Conservation (phyloP, 257 asterid genomes). For the Solanum appendiculatum region DNA sequence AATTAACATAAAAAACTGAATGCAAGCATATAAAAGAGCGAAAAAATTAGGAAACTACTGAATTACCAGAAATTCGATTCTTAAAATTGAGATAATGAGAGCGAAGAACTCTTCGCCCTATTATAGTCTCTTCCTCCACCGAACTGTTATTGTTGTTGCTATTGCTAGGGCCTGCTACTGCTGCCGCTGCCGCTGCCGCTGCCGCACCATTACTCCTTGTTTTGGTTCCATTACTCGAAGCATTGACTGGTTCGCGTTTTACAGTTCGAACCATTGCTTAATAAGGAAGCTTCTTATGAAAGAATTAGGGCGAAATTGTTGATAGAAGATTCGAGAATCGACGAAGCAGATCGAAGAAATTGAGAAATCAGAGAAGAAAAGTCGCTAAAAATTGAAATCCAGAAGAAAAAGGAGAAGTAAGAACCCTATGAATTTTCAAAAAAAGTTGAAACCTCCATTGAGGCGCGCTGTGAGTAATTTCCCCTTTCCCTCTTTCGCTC, state of each 20-base stretch:
- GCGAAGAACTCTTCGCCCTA: constrained; percentile 27
- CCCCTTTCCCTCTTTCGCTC: not conserved
- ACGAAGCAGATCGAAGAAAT: not conserved
- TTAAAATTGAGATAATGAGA: constrained; percentile 31
- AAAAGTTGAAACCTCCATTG: not conserved
- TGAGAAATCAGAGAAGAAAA: not conserved
- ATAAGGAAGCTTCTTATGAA: not conserved
- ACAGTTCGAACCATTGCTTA: constrained; percentile 7
- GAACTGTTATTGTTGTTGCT: not conserved
- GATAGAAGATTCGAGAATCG: not conserved
- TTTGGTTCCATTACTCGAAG: not conserved
- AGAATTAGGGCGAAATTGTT: not conserved
- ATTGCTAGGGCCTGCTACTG: not conserved
- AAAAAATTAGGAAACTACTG: not conserved
- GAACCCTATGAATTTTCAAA: not conserved
- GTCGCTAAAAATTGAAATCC: not conserved
- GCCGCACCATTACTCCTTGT: not conserved
- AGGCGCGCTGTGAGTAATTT: not conserved
- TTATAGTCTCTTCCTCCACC: not conserved
- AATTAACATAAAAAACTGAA: not conserved
- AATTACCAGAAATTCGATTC: constrained; percentile 25
- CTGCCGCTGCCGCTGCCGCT: not conserved
- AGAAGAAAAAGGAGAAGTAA: not conserved
- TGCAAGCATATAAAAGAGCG: not conserved
- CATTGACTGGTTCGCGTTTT: constrained; percentile 9